A percentile compares a stretch with the other conserved stretches of the same genome.
Conservation (phyloP, 345 rosid species). For the Ceriops decandra region DNA sequence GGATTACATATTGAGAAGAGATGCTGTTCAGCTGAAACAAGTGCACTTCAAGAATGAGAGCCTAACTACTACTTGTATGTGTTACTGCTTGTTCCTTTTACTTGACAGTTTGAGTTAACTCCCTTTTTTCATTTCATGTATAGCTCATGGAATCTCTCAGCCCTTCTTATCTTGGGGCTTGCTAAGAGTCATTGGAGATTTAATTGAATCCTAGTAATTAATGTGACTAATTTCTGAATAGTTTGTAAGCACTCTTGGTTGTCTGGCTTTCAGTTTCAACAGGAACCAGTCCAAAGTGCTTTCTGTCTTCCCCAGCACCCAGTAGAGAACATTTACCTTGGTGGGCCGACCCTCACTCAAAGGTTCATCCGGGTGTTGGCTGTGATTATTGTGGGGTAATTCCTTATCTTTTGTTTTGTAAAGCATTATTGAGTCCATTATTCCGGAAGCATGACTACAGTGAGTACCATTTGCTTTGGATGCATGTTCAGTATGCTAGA, state of each 20-base stretch:
- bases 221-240: too few relatives aligned
- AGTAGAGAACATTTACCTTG: slow-evolving; percentile 14
- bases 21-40: slow-evolving; percentile 29
- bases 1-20: slow-evolving; percentile 58
- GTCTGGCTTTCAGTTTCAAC: slow-evolving; percentile 34
- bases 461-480: too few relatives aligned
- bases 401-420: slow-evolving; percentile 4
- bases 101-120: background rate
- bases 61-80: slow-evolving; percentile 33
- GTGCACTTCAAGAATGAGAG: slow-evolving; percentile 22
- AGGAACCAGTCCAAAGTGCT: slow-evolving; percentile 22
- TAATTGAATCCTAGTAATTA: background rate
- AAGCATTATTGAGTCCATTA: background rate
- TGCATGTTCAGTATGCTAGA: too few relatives aligned
- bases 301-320: slow-evolving; percentile 4
- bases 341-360: slow-evolving; percentile 24
- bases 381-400: slow-evolving; percentile 81
- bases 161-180: background rate
- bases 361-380: slow-evolving; percentile 43
- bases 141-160: too few relatives aligned
- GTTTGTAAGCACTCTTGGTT: background rate
- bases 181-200: background rate
- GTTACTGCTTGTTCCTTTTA: background rate
- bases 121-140: background rate
- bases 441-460: background rate